phyloP scores from a whole-genome alignment of 148 eudicot species.

The Rhododendron henanense region DNA sequence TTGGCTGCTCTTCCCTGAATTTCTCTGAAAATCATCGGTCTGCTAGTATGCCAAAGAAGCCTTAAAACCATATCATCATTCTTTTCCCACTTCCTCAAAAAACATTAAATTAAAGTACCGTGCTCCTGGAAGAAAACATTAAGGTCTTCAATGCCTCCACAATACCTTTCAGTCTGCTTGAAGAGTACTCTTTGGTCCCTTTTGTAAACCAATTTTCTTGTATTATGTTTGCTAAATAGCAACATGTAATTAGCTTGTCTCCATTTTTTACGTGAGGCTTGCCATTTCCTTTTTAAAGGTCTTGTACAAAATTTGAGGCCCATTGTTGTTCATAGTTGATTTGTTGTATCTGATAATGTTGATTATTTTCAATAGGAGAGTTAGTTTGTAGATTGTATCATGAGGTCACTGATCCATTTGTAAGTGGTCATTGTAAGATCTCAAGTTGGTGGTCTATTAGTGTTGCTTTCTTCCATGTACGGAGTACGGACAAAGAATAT shows the following conservation, averaged over 20 bases:
- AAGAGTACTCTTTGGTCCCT: neutral
- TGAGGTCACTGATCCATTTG: conserved; percentile 2
- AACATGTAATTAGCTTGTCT: conserved; percentile 3
- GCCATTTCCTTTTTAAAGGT: conserved; percentile 2
- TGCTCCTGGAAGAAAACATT: conserved; percentile 13
- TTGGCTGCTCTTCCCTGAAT: conserved; percentile 20
- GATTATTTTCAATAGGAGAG: neutral
- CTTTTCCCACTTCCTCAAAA: conserved; percentile 9
- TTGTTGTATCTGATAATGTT: conserved; percentile 4
- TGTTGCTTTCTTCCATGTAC: neutral
- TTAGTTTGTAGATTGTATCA: conserved; percentile 1
- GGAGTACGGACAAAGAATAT: neutral
- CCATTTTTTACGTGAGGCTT: neutral
- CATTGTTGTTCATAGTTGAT: neutral
- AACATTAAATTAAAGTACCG: neutral
- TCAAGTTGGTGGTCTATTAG: neutral
- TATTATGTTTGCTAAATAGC: neutral
- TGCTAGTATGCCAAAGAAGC: conserved; percentile 9
- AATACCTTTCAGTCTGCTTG: conserved; percentile 1
- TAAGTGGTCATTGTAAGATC: conserved; percentile 8
- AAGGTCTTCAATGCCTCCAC: conserved; percentile 12
- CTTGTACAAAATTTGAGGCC: conserved; percentile 14
- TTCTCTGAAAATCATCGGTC: conserved; percentile 13
- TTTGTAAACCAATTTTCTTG: conserved; percentile 4
- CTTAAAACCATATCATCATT: neutral